Base-by-base conservation (phyloP, 768 basidiomycete species). In the Saitozyma sp. region DNA sequence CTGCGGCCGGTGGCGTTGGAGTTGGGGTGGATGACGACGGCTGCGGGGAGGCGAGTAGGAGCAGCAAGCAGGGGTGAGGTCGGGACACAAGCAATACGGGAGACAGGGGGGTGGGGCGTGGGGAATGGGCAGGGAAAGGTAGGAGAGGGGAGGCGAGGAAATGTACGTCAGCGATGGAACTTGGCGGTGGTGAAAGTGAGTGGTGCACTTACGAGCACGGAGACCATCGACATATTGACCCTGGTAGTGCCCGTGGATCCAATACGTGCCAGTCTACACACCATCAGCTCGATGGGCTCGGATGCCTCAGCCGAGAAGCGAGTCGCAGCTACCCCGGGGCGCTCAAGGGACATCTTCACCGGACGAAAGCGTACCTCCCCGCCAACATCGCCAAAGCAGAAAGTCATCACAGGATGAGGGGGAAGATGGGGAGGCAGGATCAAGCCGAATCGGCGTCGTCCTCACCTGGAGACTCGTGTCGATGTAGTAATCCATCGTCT, bases 211-310 rank as follows among this genome's bases (percentile, higher is more conserved):
- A 75, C 72, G 76, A 48, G 92, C 84, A n/a, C 93, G 88, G 1
- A 98, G 84, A 19, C 95, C 94, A 69, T 98, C 94, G 53, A 90
- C 88, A 70, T 96, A 95, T 83, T 93, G 90, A 17, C 91, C 77
- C 38, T 66, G 45, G 63, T 76, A 66, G 61, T 79, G 78, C 14
- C 76, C 78, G 60, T 80, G 79, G 49, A 78, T 78, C 79, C 80
- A 80, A 66, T 73, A 80, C 42, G 80, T 79, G 8, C 80, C 80
- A 16, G 68, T 66, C 70, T 72, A 29, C n/a, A 16, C 20, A 11
- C 11, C 8, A 29, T 46, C 45, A 42, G 29, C 29, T 13, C 9
- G 37, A 57, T 57, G 6, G 42, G 11, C 29, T 29, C 29, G 29
- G 29, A 2, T 29, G 29, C 29, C 29, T 29, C 29, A 29, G 29